Evolutionary conservation across 176 grass and related monocot genomes (phyloP).

Genomic region (Ensete ventricosum): DNA sequence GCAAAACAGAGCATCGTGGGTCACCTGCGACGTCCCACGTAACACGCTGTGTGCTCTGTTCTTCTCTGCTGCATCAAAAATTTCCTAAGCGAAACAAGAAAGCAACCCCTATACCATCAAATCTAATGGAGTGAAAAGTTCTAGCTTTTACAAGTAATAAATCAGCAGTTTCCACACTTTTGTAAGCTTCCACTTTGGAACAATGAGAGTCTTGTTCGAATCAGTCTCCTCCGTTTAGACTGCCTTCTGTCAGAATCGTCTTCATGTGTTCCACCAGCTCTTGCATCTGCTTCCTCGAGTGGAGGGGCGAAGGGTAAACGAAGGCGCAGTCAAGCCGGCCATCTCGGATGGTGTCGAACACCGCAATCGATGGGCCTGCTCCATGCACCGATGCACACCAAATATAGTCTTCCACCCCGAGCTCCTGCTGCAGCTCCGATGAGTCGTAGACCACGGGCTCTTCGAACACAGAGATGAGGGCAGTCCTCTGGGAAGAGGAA

Average conservation of each 20-base stretch:
- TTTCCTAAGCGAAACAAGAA: too few relatives aligned
- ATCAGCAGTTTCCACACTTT: too few relatives aligned
- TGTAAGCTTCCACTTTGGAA: too few relatives aligned
- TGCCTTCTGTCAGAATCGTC: constrained; percentile 31
- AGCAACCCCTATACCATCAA: too few relatives aligned
- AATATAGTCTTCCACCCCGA: constrained; percentile 59
- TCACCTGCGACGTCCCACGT: constrained; percentile 13
- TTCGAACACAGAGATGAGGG: constrained; percentile 69
- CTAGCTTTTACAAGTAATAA: too few relatives aligned
- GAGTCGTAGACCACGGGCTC: constrained; percentile 36
- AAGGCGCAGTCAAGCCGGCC: constrained; percentile 47
- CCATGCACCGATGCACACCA: constrained; percentile 62
- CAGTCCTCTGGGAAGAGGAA: constrained; percentile 48
- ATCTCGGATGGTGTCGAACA: constrained; percentile 70
- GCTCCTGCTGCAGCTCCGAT: constrained; percentile 26
- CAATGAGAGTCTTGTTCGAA: neutral
- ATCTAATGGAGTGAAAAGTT: too few relatives aligned
- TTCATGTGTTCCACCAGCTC: constrained; percentile 42
- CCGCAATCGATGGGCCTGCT: constrained; percentile 49
- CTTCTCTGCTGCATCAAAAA: neutral
- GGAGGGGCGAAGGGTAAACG: constrained; percentile 71
- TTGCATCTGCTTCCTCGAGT: constrained; percentile 71
- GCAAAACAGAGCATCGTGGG: constrained; percentile 18
- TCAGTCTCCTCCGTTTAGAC: neutral
- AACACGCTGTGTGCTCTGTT: neutral